Percentiles rank a stretch among this genome's conserved stretches.
phyloP scores from a whole-genome alignment of 306 rosid genomes.

The Acacia confusa region DNA sequence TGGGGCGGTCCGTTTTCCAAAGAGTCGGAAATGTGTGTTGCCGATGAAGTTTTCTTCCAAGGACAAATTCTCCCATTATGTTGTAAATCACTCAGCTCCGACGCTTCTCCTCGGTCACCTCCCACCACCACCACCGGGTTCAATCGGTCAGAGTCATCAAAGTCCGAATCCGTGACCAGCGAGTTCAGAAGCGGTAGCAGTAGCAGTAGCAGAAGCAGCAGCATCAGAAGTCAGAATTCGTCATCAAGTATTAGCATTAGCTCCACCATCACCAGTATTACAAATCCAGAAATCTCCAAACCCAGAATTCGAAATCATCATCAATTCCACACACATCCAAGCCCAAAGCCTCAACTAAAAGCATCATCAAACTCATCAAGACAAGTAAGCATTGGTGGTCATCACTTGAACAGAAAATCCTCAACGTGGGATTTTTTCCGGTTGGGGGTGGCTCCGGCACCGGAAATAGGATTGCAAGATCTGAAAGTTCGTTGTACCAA shows the following conservation, averaged over 20 bases:
- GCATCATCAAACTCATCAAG: constrained; percentile 17
- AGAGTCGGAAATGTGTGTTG: constrained; percentile 64
- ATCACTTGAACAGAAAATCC: constrained; percentile 48
- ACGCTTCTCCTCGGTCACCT: not conserved
- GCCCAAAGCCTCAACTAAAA: constrained; percentile 74
- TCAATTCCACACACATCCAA: constrained; percentile 73
- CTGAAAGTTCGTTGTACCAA: constrained; percentile 47
- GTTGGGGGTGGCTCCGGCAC: constrained; percentile 67
- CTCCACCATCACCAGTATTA: constrained; percentile 14
- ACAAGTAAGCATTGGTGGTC: constrained; percentile 34
- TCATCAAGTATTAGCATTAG: constrained; percentile 51
- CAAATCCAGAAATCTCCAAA: constrained; percentile 38
- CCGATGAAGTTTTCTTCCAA: constrained; percentile 77
- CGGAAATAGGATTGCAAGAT: constrained; percentile 71
- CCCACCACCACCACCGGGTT: not conserved
- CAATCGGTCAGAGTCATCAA: constrained; percentile 29
- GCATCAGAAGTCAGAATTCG: constrained; percentile 53
- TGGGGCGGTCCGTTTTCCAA: constrained; percentile 35
- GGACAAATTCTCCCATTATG: constrained; percentile 81
- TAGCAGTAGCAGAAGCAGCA: constrained; percentile 61
- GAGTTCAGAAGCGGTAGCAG: constrained; percentile 39
- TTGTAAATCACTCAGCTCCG: constrained; percentile 34
- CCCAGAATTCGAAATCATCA: constrained; percentile 39
- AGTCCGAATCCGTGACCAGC: constrained; percentile 27
- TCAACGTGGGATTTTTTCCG: constrained; percentile 78